These are phyloP conservation scores for Strobilomyces confusus DNA, from an alignment of 768 basidiomycete genomes.

Conservation along the genomic window DNA sequence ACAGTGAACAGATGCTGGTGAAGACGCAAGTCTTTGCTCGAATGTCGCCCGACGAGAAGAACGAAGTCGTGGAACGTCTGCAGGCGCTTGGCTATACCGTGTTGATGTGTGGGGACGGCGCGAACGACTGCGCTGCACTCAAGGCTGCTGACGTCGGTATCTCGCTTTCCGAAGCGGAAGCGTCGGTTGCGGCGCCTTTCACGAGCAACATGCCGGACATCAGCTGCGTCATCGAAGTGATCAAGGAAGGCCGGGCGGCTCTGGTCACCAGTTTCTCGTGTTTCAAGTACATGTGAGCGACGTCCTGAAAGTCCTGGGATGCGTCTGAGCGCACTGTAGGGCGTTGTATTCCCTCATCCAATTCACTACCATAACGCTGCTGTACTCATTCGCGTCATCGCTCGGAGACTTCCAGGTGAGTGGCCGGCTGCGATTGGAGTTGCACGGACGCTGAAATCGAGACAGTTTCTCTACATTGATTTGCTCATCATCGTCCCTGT, in stretches of 20 bases:
- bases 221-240: slow-evolving; percentile 91
- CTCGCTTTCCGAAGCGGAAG: slow-evolving; percentile 95
- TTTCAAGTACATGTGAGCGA: slow-evolving; percentile 96
- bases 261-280: slow-evolving; percentile 98
- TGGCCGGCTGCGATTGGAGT: neutral
- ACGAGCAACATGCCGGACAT: slow-evolving; percentile 93
- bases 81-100: slow-evolving; percentile 94
- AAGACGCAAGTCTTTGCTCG: slow-evolving; percentile 95
- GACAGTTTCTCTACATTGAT: slow-evolving; percentile 93
- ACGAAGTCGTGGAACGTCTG: slow-evolving; percentile 93
- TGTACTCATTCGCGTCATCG: slow-evolving; percentile 96
- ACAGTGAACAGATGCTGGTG: slow-evolving; percentile 80
- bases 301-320: neutral
- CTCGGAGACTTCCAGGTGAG: slow-evolving; percentile 93
- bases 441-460: slow-evolving; percentile 7
- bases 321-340: slow-evolving; percentile 45
- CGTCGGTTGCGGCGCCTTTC: slow-evolving; percentile 97
- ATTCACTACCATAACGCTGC: slow-evolving; percentile 93
- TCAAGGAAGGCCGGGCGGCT: slow-evolving; percentile 93
- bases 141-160: slow-evolving; percentile 98
- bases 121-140: slow-evolving; percentile 96
- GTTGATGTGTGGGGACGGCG: slow-evolving; percentile 97
- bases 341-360: slow-evolving; percentile 98
- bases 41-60: slow-evolving; percentile 99
- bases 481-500: slow-evolving; percentile 97